A percentile compares a stretch with the other conserved stretches of the same genome.
These are phyloP conservation scores for Pinus tabuliformis DNA, from an alignment of 75 land plant genomes.

Conservation along the genomic window DNA sequence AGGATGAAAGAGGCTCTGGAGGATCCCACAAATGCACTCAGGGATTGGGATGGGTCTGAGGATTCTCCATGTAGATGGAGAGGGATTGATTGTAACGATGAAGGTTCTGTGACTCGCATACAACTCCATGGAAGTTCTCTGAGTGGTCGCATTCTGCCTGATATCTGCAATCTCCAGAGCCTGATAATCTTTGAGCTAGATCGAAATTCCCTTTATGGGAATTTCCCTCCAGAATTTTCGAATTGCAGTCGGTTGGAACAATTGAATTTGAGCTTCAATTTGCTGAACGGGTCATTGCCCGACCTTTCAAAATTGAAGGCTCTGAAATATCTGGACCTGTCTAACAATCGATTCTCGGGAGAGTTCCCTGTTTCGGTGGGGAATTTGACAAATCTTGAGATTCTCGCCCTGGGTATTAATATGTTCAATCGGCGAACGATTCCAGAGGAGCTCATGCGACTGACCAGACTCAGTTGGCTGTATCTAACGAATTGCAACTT, in stretches of 20 bases:
- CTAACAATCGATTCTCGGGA: constrained; percentile 51
- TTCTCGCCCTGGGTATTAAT: constrained; percentile 38
- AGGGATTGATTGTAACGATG: constrained; percentile 55
- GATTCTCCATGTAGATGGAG: constrained; percentile 41
- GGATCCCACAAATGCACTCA: background rate
- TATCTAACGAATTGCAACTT: constrained; percentile 45
- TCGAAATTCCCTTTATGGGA: constrained; percentile 37
- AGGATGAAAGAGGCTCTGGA: constrained; percentile 16
- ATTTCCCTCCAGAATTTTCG: background rate
- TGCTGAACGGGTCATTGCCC: constrained; percentile 36
- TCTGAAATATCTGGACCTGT: constrained; percentile 44
- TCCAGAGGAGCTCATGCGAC: constrained; percentile 39
- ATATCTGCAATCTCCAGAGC: background rate
- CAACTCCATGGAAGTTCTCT: constrained; percentile 28
- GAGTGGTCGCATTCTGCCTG: background rate
- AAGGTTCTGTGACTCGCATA: constrained; percentile 34
- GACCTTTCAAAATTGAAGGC: constrained; percentile 31
- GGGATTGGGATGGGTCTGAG: background rate
- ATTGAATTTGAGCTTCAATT: constrained; percentile 21
- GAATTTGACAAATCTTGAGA: constrained; percentile 46
- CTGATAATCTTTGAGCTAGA: constrained; percentile 21
- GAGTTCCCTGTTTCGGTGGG: constrained; percentile 52
- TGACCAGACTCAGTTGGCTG: constrained; percentile 38
- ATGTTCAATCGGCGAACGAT: constrained; percentile 35
- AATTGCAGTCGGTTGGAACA: constrained; percentile 43